phyloP scores from a whole-genome alignment of 2,329 filamentous ascomycete species.

The Epichloe brachyelytri region DNA sequence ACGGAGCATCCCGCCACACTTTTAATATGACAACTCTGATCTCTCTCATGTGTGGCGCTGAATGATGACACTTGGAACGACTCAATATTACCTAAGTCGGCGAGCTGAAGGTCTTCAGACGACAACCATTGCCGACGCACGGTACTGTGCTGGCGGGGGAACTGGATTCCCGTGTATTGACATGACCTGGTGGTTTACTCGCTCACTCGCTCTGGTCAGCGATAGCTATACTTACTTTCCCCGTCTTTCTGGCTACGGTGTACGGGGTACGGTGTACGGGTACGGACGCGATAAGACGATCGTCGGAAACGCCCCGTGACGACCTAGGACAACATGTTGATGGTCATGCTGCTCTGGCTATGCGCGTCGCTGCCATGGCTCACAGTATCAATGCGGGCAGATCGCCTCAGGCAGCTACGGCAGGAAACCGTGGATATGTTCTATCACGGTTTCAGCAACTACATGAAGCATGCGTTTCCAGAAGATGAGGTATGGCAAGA shows the following conservation, averaged over 20 bases:
- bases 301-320: background rate
- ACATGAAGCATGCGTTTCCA: conserved; percentile 86
- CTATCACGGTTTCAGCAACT: conserved; percentile 93
- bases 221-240: background rate
- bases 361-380: conserved; percentile 28
- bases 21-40: background rate
- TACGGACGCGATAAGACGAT: background rate
- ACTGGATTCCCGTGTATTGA: background rate
- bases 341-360: conserved; percentile 13
- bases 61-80: conserved; percentile 1
- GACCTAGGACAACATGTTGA: conserved; percentile 16
- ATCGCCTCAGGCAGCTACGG: conserved; percentile 41
- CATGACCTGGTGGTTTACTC: background rate
- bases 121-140: conserved; percentile 1
- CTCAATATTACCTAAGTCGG: background rate
- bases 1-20: background rate
- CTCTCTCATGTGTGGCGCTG: conserved; percentile 2
- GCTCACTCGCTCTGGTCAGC: background rate
- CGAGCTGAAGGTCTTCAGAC: background rate
- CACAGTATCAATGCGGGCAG: conserved; percentile 39
- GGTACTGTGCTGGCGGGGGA: background rate
- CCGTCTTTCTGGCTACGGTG: background rate
- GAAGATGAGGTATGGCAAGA: conserved; percentile 60
- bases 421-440: conserved; percentile 66
- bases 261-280: no score